Conservation (phyloP, 306 rosid genomes). For the Casuarina cunninghamiana region DNA sequence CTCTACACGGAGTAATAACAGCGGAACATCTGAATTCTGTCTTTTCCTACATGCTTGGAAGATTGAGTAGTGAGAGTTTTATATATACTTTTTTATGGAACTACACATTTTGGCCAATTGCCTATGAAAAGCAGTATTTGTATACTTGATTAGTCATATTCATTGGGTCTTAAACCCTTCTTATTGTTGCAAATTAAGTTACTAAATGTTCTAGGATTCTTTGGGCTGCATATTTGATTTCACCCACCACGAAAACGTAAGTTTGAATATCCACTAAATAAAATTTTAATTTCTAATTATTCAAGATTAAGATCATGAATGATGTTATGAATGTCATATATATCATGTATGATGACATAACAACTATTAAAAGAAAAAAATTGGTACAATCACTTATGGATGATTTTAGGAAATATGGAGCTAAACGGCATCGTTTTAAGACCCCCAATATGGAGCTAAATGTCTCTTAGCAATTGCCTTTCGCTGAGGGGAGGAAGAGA, state of each 20-base stretch:
- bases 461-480: too few species aligned
- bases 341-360: too few species aligned
- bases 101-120: conserved; percentile 10
- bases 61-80: conserved; percentile 41
- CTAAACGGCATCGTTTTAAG: too few species aligned
- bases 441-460: too few species aligned
- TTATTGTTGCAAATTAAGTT: conserved; percentile 14
- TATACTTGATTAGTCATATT: conserved; percentile 10
- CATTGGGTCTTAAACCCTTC: conserved; percentile 8
- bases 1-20: conserved; percentile 43
- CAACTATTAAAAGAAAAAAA: too few species aligned
- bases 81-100: neutral
- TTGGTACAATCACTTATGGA: too few species aligned
- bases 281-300: too few species aligned
- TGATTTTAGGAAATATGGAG: too few species aligned
- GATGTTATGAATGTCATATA: too few species aligned
- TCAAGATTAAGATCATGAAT: too few species aligned
- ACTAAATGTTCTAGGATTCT: conserved; percentile 20
- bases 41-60: conserved; percentile 66
- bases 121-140: conserved; percentile 17
- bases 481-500: neutral
- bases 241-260: neutral
- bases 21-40: conserved; percentile 44
- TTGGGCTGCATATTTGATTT: conserved; percentile 9
- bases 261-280: too few species aligned